phyloP scores from a whole-genome alignment of 495 filamentous ascomycete species.

The Aspergillus heteromorphus region DNA sequence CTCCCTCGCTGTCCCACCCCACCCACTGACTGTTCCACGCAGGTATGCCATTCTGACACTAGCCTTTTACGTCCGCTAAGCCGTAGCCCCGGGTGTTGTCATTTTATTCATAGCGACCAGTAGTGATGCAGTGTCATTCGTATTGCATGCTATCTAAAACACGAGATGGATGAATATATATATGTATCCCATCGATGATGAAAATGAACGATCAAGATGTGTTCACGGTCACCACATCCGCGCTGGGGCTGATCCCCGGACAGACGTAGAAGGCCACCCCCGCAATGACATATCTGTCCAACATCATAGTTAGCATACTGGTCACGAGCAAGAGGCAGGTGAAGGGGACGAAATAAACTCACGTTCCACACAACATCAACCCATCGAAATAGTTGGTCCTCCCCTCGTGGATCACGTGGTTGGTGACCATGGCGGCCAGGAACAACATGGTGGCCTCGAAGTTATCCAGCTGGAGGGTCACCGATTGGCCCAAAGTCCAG shows the following conservation, averaged over 20 bases:
- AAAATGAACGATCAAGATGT: background rate
- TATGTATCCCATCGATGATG: background rate
- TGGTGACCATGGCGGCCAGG: conserved; percentile 30
- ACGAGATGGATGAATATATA: background rate
- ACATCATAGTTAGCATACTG: too few species aligned
- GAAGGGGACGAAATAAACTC: conserved; percentile 7
- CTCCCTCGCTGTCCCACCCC: too few species aligned
- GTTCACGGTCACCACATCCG: background rate
- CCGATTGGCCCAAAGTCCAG: conserved; percentile 26
- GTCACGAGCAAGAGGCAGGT: background rate
- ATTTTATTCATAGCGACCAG: background rate
- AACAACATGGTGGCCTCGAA: conserved; percentile 35
- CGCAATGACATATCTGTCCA: conserved; percentile 13
- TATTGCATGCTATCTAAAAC: background rate
- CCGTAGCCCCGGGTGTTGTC: background rate
- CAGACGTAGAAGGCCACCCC: conserved; percentile 14
- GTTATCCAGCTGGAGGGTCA: conserved; percentile 28
- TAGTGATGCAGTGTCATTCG: background rate
- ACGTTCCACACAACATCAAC: conserved; percentile 24
- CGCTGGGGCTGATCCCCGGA: background rate
- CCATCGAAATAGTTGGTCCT: conserved; percentile 58
- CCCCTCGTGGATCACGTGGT: conserved; percentile 54
- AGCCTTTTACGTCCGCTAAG: conserved; percentile 64
- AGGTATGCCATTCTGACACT: conserved; percentile 71
- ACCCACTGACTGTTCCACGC: background rate